Percentiles rank a stretch among this genome's conserved stretches.
These are phyloP conservation scores for Rhizopogon sp. DNA, from an alignment of 768 basidiomycete species.

Conservation along the genomic window DNA sequence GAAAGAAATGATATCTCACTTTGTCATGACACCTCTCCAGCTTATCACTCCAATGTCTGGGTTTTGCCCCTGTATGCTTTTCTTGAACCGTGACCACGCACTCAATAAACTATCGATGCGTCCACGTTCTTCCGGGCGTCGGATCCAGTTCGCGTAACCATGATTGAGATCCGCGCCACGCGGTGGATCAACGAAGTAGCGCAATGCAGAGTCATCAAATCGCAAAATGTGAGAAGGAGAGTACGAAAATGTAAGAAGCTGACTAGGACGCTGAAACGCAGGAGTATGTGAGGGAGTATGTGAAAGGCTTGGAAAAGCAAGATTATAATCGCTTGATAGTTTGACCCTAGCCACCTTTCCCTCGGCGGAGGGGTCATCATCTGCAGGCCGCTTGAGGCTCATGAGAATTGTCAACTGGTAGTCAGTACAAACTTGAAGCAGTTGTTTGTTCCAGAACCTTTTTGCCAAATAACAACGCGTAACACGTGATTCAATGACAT, in stretches of 20 bases:
- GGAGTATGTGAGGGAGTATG: slow-evolving; percentile 16
- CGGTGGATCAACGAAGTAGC: slow-evolving; percentile 70
- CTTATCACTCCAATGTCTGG: slow-evolving; percentile 53
- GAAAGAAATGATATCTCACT: slow-evolving; percentile 39
- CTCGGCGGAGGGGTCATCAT: slow-evolving; percentile 10
- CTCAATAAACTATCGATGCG: slow-evolving; percentile 65
- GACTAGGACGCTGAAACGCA: slow-evolving; percentile 67
- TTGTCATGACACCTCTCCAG: slow-evolving; percentile 86
- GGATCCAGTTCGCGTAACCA: slow-evolving; percentile 72
- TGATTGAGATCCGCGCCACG: slow-evolving; percentile 56
- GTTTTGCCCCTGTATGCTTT: slow-evolving; percentile 17
- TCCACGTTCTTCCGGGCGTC: slow-evolving; percentile 57
- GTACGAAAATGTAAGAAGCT: slow-evolving; percentile 71
- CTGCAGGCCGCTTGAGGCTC: slow-evolving; percentile 24
- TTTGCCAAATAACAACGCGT: slow-evolving; percentile 18
- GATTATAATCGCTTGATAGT: slow-evolving; percentile 3
- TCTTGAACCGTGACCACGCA: slow-evolving; percentile 45
- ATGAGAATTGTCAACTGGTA: slow-evolving; percentile 9
- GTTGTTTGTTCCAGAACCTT: slow-evolving; percentile 16
- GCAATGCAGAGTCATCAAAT: slow-evolving; percentile 65
- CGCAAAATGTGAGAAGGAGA: slow-evolving; percentile 48
- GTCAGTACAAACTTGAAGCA: neutral
- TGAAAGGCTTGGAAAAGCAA: slow-evolving; percentile 22
- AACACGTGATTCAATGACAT: neutral
- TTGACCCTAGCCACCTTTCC: neutral